These are phyloP conservation scores for Amoeboaphelidium protococcarum DNA, from an alignment of 371 early-diverging fungal species.

Conservation along the genomic window DNA sequence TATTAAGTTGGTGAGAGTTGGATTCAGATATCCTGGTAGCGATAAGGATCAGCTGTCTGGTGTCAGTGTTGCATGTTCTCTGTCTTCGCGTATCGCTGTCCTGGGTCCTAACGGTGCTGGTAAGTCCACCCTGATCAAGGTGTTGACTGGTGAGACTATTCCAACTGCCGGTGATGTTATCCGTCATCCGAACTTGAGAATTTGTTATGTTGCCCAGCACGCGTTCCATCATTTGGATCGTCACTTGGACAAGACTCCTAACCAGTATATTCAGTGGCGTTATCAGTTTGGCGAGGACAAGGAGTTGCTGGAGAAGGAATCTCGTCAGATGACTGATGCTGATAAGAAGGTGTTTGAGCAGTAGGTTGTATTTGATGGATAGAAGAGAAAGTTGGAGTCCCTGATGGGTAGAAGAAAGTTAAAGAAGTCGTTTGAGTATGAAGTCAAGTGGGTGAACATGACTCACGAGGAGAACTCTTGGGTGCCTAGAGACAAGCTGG, in stretches of 20 bases:
- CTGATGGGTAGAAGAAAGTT: neutral
- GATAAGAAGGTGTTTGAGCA: conserved; percentile 27
- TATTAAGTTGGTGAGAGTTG: conserved; percentile 28
- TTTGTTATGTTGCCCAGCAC: conserved; percentile 52
- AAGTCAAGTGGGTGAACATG: conserved; percentile 28
- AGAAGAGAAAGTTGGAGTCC: neutral
- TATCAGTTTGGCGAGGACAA: conserved; percentile 23
- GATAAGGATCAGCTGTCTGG: conserved; percentile 19
- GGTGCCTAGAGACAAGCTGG: conserved; percentile 37
- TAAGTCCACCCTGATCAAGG: conserved; percentile 62
- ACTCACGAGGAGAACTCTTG: conserved; percentile 34
- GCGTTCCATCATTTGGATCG: conserved; percentile 46
- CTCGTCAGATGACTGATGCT: conserved; percentile 25
- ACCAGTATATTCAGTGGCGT: conserved; percentile 40
- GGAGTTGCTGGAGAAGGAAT: neutral
- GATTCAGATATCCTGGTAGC: conserved; percentile 35
- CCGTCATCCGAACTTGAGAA: conserved; percentile 39
- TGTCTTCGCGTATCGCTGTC: conserved; percentile 36
- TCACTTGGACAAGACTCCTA: conserved; percentile 32
- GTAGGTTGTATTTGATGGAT: conserved; percentile 4
- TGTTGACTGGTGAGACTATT: conserved; percentile 44
- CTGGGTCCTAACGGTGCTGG: conserved; percentile 56
- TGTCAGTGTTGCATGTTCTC: conserved; percentile 29
- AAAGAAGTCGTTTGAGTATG: conserved; percentile 35
- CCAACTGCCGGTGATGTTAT: conserved; percentile 32